Conservation (phyloP, 2,329 filamentous ascomycete species). For the Cytospora piceae region DNA sequence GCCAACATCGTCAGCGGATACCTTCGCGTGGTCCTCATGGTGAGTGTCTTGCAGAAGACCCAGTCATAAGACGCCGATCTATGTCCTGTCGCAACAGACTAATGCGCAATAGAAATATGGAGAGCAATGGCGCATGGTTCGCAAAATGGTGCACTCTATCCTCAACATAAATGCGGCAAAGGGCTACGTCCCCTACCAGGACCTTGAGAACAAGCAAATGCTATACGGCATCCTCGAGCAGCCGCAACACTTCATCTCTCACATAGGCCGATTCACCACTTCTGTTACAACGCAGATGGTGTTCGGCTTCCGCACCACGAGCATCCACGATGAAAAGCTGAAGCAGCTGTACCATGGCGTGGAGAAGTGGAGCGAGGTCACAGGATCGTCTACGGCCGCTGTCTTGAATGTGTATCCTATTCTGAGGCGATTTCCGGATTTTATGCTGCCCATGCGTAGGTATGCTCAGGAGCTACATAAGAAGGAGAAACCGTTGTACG, state of each 20-base stretch:
- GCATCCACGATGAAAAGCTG: conserved; percentile 46
- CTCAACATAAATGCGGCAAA: conserved; percentile 51
- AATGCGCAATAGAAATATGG: conserved; percentile 38
- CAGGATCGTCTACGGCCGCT: conserved; percentile 45
- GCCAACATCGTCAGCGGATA: conserved; percentile 6
- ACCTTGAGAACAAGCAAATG: conserved; percentile 60
- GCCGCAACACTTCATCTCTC: conserved; percentile 47
- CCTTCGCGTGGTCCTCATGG: conserved; percentile 20
- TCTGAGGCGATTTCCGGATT: conserved; percentile 49
- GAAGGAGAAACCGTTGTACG: conserved; percentile 47
- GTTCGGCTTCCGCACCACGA: conserved; percentile 49
- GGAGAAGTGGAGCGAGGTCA: conserved; percentile 35
- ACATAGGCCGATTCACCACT: conserved; percentile 52
- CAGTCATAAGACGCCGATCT: not conserved
- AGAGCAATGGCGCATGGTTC: conserved; percentile 41
- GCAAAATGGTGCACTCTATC: conserved; percentile 48
- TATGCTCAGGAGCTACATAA: conserved; percentile 48
- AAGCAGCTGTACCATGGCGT: conserved; percentile 32
- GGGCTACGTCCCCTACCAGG: conserved; percentile 58
- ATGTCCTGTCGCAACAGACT: not conserved
- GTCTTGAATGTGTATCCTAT: conserved; percentile 52
- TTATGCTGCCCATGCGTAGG: conserved; percentile 42
- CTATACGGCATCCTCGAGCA: conserved; percentile 50
- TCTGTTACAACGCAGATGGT: conserved; percentile 54
- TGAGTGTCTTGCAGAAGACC: not conserved